These are phyloP conservation scores for Raphanus raphanistrum DNA, from an alignment of 345 rosid species.

Conservation along the genomic window DNA sequence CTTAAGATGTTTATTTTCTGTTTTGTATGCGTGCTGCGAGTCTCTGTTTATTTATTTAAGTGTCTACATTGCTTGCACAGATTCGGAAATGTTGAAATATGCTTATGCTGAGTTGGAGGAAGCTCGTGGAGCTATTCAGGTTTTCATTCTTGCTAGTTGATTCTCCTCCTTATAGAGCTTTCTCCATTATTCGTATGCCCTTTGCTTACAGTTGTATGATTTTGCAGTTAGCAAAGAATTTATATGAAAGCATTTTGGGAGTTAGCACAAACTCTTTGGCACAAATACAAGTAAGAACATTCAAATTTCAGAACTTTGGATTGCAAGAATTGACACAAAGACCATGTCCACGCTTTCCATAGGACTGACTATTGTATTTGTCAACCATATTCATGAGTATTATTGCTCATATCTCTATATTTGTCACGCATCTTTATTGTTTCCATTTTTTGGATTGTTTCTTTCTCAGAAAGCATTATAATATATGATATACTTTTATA, in stretches of 20 bases:
- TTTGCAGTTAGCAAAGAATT: slow-evolving; percentile 76
- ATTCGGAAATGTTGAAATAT: slow-evolving; percentile 84
- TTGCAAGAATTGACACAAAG: slow-evolving; percentile 10
- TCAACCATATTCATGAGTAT: slow-evolving; percentile 2
- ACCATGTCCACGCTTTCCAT: slow-evolving; percentile 10
- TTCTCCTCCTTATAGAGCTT: slow-evolving; percentile 15
- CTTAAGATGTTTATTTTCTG: background rate
- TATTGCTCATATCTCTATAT: slow-evolving; percentile 13
- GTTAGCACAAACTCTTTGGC: slow-evolving; percentile 73
- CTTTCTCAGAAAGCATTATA: too few species aligned
- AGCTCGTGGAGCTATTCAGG: slow-evolving; percentile 85
- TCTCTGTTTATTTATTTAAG: background rate
- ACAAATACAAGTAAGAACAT: slow-evolving; percentile 73
- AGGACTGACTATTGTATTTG: background rate
- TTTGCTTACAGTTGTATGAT: slow-evolving; percentile 34
- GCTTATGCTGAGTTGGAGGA: slow-evolving; percentile 96
- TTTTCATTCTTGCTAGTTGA: slow-evolving; percentile 27
- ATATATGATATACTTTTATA: slow-evolving; percentile 24
- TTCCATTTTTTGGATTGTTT: background rate
- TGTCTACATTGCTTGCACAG: slow-evolving; percentile 42
- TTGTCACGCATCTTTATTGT: slow-evolving; percentile 2
- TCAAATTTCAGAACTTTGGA: slow-evolving; percentile 1
- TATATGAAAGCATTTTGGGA: slow-evolving; percentile 73
- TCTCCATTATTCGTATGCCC: slow-evolving; percentile 6
- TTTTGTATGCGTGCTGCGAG: background rate